Evolutionary conservation across 2,329 filamentous ascomycete species (phyloP).

Genomic region (Apiospora hydei): DNA sequence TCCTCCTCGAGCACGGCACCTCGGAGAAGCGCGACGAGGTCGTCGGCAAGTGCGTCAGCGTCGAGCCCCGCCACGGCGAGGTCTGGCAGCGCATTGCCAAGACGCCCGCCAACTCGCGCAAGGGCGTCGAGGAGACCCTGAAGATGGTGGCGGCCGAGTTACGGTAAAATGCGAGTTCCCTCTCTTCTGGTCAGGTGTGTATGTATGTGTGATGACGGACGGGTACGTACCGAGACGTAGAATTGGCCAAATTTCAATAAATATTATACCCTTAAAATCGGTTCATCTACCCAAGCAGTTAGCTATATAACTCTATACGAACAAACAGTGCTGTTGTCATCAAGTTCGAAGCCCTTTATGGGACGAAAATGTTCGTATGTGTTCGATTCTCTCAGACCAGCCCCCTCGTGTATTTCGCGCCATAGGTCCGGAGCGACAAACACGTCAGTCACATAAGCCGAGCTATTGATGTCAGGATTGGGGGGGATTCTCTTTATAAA

Average conservation of each 20-base stretch:
- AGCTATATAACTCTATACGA: not conserved
- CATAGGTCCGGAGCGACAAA: not conserved
- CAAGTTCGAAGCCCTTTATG: not conserved
- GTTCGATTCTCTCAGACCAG: not conserved
- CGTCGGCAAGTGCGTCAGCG: slow-evolving; percentile 78
- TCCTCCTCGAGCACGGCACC: slow-evolving; percentile 89
- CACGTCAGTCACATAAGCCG: not conserved
- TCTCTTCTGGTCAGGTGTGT: not conserved
- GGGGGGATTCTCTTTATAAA: not conserved
- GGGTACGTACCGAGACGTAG: not conserved
- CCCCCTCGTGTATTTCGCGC: not conserved
- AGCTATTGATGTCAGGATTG: not conserved
- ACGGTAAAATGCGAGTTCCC: not conserved
- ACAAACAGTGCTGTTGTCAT: not conserved
- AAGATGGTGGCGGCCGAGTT: slow-evolving; percentile 74
- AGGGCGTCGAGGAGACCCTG: slow-evolving; percentile 80
- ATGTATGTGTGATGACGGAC: not conserved
- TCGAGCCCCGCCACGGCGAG: slow-evolving; percentile 92
- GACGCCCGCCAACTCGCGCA: slow-evolving; percentile 80
- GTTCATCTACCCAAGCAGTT: not conserved
- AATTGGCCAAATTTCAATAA: not conserved
- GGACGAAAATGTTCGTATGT: not conserved
- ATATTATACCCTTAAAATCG: not conserved
- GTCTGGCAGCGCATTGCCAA: slow-evolving; percentile 88
- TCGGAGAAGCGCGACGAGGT: slow-evolving; percentile 91